Evolutionary conservation across 768 basidiomycete species (phyloP).

Genomic region (Sarcomyxa edulis): DNA sequence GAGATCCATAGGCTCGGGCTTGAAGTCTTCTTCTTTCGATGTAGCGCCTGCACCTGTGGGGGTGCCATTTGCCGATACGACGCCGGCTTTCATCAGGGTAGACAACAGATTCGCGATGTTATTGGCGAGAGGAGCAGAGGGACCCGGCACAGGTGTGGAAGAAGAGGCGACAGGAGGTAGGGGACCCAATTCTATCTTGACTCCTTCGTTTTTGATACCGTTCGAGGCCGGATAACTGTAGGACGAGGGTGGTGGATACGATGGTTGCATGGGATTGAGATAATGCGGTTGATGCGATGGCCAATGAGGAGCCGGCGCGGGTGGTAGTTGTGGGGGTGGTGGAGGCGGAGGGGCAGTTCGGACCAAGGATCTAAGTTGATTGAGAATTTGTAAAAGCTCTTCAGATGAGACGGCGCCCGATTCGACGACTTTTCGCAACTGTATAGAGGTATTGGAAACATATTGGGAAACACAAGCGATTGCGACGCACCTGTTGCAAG

Average conservation of each 20-base stretch:
- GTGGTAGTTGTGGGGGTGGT: conserved; percentile 20
- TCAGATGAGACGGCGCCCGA: conserved; percentile 76
- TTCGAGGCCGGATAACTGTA: no score
- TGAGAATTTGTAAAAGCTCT: conserved; percentile 71
- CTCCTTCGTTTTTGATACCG: no score
- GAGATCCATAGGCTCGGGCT: conserved; percentile 28
- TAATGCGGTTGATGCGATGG: no score
- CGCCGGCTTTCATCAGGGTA: conserved; percentile 74
- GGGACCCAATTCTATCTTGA: no score
- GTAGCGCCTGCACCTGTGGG: conserved; percentile 44
- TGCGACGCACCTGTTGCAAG: conserved; percentile 66
- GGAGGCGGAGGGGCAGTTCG: conserved; percentile 38
- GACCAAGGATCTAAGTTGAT: conserved; percentile 60
- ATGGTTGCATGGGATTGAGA: no score
- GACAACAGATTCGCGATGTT: conserved; percentile 58
- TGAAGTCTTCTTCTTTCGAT: conserved; percentile 29
- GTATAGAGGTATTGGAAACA: conserved; percentile 1
- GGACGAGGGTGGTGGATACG: no score
- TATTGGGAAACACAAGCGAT: conserved; percentile 1
- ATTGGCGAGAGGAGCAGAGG: conserved; percentile 22
- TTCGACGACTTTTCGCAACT: conserved; percentile 73
- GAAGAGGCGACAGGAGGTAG: no score
- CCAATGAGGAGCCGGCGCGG: conserved; percentile 10
- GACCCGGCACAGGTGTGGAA: conserved; percentile 16
- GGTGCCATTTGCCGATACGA: conserved; percentile 53